Evolutionary conservation across 208 protist genomes (phyloP).

Genomic region (Trypanosoma congolense): DNA sequence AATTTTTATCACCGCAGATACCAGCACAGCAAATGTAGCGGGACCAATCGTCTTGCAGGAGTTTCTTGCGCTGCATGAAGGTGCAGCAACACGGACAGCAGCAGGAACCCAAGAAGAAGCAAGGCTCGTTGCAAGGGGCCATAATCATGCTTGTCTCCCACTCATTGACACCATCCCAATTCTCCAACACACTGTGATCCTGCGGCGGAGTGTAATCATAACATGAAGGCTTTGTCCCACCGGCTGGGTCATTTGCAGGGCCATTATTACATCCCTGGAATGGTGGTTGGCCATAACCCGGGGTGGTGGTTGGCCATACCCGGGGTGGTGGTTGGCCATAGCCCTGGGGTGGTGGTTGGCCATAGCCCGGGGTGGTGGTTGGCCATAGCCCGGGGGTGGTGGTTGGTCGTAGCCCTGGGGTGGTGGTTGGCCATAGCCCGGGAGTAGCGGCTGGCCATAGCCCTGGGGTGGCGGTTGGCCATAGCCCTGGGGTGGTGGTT

Average conservation of each 20-base stretch:
- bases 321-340: slow-evolving; percentile 2
- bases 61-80: slow-evolving; percentile 46
- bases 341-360: slow-evolving; percentile 3
- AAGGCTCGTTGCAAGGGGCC: slow-evolving; percentile 32
- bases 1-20: slow-evolving; percentile 31
- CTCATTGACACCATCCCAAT: slow-evolving; percentile 29
- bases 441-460: slow-evolving; percentile 12
- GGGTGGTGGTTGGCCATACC: not conserved
- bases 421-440: slow-evolving; percentile 12
- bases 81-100: slow-evolving; percentile 54
- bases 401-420: too few relatives aligned
- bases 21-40: slow-evolving; percentile 63
- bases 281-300: slow-evolving; percentile 15
- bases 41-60: slow-evolving; percentile 39
- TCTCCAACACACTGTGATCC: slow-evolving; percentile 24
- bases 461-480: slow-evolving; percentile 6
- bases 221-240: slow-evolving; percentile 13
- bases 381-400: not conserved
- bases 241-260: not conserved
- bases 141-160: slow-evolving; percentile 30
- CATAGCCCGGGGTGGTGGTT: slow-evolving; percentile 7
- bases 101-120: slow-evolving; percentile 34
- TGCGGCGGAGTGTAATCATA: slow-evolving; percentile 33
- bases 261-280: not conserved
- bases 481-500: not conserved